phyloP scores from a whole-genome alignment of 106 monocot species.

The Dendrobium huoshanense region DNA sequence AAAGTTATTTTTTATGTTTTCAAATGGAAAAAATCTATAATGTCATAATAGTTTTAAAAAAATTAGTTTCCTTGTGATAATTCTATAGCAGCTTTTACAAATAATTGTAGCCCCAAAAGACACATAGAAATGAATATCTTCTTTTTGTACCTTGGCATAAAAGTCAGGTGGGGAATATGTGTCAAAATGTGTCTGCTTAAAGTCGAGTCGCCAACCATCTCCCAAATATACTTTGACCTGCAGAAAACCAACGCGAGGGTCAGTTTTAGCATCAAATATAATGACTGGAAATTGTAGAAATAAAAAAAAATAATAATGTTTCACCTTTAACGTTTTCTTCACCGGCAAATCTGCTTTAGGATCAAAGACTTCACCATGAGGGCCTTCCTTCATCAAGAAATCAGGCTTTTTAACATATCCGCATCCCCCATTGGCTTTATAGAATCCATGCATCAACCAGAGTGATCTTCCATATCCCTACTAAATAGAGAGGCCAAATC shows the following conservation, averaged over 20 bases:
- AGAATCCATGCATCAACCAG: conserved; percentile 69
- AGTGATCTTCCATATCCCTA: conserved; percentile 59
- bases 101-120: too few species aligned
- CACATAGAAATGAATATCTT: background rate
- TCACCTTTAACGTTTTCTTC: conserved; percentile 52
- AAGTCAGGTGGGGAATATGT: conserved; percentile 47
- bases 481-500: background rate
- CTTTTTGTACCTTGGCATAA: conserved; percentile 30
- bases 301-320: too few species aligned
- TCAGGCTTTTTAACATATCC: conserved; percentile 70
- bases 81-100: too few species aligned
- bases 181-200: conserved; percentile 41
- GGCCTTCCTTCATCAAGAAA: conserved; percentile 35
- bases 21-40: too few species aligned
- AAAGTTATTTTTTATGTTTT: too few species aligned
- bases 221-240: conserved; percentile 53
- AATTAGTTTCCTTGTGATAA: too few species aligned
- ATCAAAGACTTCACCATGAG: conserved; percentile 37
- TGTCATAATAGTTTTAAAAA: too few species aligned
- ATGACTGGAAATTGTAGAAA: background rate
- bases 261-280: background rate
- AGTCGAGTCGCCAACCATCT: conserved; percentile 55
- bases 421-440: conserved; percentile 51
- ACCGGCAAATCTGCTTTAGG: conserved; percentile 49
- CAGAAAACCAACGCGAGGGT: background rate